phyloP scores from a whole-genome alignment of 768 basidiomycete species.

The Neoboletus subvelutipes region DNA sequence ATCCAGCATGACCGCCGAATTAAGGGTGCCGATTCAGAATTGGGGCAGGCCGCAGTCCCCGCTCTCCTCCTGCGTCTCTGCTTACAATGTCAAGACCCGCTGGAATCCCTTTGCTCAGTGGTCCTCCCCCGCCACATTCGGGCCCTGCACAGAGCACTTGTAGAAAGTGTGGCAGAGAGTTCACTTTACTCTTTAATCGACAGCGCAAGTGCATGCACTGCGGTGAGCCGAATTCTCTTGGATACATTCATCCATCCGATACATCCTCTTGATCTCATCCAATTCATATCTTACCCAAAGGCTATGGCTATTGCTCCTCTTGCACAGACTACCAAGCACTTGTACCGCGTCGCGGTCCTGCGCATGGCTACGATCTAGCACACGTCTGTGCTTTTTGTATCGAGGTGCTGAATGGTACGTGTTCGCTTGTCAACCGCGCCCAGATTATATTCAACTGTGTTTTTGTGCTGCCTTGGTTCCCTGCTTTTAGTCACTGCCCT shows the following conservation, averaged over 20 bases:
- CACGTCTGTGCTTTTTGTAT: constrained; percentile 75
- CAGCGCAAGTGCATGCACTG: constrained; percentile 73
- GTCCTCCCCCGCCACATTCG: constrained; percentile 48
- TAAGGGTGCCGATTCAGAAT: too few relatives aligned
- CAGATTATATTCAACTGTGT: not conserved
- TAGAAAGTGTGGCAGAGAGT: constrained; percentile 74
- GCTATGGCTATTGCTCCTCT: constrained; percentile 68
- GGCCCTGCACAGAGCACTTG: constrained; percentile 41
- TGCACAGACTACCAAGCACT: constrained; percentile 78
- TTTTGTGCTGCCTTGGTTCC: not conserved
- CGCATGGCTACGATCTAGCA: constrained; percentile 61
- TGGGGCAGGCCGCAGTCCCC: too few relatives aligned
- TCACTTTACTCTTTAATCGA: constrained; percentile 63
- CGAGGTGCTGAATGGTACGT: constrained; percentile 63
- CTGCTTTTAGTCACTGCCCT: constrained; percentile 61
- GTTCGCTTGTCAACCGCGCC: not conserved
- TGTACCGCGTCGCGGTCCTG: constrained; percentile 57
- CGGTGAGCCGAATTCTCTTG: constrained; percentile 43
- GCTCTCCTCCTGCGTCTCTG: not conserved
- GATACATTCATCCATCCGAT: not conserved
- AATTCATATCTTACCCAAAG: constrained; percentile 36
- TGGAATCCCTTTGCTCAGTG: constrained; percentile 74
- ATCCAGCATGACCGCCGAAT: too few relatives aligned
- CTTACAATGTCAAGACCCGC: constrained; percentile 21
- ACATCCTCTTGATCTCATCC: not conserved